phyloP scores from a whole-genome alignment of 2,329 filamentous ascomycete genomes.

The Immersiporthe knoxdaviesiana region DNA sequence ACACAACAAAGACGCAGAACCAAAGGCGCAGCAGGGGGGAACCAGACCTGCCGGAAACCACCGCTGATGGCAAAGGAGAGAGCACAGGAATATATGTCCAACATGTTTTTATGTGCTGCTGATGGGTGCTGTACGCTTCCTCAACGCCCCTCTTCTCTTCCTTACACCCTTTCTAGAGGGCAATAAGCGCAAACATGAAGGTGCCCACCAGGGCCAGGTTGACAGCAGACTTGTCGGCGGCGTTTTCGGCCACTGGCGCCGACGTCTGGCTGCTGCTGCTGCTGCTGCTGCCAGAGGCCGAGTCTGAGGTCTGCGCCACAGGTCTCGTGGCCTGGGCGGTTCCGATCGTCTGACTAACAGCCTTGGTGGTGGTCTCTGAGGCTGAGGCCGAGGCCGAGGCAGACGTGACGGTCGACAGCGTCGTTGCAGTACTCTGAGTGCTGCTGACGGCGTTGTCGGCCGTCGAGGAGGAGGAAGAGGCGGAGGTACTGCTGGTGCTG shows the following conservation, averaged over 20 bases:
- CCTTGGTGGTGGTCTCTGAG: conserved; percentile 25
- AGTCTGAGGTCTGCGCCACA: conserved; percentile 27
- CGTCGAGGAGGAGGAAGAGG: conserved; percentile 2
- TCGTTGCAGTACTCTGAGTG: conserved; percentile 34
- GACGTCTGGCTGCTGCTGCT: conserved; percentile 27
- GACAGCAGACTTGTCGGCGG: conserved; percentile 30
- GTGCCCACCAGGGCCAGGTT: conserved; percentile 31
- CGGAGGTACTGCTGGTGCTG: conserved; percentile 31
- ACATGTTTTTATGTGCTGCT: not conserved
- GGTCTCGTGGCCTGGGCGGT: not conserved
- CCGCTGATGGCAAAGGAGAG: not conserved
- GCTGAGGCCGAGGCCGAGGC: conserved; percentile 21
- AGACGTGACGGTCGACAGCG: conserved; percentile 29
- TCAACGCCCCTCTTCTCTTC: not conserved
- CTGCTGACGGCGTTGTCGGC: conserved; percentile 31
- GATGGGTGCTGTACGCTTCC: not conserved
- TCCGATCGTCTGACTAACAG: conserved; percentile 15
- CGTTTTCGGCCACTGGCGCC: conserved; percentile 32
- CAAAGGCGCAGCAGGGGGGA: not conserved
- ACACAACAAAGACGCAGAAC: conserved; percentile 9
- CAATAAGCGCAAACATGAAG: conserved; percentile 30
- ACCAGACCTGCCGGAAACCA: not conserved
- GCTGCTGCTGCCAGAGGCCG: conserved; percentile 30
- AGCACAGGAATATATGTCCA: not conserved
- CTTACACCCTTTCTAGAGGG: conserved; percentile 4